Conservation (phyloP, 208 protist genomes). For the Leishmania tarentolae region DNA sequence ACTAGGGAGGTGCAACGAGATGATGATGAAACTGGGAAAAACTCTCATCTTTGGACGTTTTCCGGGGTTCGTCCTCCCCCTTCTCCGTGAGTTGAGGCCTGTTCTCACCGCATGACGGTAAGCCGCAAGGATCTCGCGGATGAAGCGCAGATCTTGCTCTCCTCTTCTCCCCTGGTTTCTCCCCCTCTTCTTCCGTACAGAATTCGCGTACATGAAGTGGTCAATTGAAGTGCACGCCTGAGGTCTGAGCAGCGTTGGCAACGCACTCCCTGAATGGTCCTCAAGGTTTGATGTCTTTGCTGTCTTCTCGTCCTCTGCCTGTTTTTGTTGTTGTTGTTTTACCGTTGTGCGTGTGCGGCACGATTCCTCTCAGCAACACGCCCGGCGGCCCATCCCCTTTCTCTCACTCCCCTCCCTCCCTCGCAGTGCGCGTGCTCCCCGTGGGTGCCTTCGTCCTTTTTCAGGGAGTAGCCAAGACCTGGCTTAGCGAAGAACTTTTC, state of each 20-base stretch:
- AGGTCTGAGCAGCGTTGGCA: not conserved
- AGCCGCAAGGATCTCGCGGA: not conserved
- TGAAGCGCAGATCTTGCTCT: not conserved
- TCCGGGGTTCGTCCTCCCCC: slow-evolving; percentile 6
- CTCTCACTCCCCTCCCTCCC: not conserved
- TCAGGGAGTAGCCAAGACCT: not conserved
- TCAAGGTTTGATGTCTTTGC: not conserved
- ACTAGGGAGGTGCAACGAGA: not conserved
- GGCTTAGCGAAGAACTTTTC: not conserved
- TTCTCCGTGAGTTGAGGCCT: not conserved
- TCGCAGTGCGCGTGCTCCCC: not conserved
- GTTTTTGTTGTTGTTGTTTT: not conserved
- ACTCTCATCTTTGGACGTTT: slow-evolving; percentile 8
- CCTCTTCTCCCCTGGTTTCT: not conserved
- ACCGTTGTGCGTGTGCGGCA: not conserved
- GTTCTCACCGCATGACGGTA: not conserved
- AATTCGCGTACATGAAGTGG: not conserved
- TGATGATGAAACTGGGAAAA: not conserved
- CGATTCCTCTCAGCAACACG: not conserved
- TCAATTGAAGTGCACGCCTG: not conserved
- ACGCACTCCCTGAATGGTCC: not conserved
- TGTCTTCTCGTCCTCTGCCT: not conserved
- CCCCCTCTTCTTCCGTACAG: not conserved
- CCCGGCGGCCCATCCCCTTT: not conserved
- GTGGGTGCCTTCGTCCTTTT: not conserved